A percentile compares a stretch with the other conserved stretches of the same genome.
These are phyloP conservation scores for Solanum boliviense DNA, from an alignment of 257 asterid genomes.

Conservation along the genomic window DNA sequence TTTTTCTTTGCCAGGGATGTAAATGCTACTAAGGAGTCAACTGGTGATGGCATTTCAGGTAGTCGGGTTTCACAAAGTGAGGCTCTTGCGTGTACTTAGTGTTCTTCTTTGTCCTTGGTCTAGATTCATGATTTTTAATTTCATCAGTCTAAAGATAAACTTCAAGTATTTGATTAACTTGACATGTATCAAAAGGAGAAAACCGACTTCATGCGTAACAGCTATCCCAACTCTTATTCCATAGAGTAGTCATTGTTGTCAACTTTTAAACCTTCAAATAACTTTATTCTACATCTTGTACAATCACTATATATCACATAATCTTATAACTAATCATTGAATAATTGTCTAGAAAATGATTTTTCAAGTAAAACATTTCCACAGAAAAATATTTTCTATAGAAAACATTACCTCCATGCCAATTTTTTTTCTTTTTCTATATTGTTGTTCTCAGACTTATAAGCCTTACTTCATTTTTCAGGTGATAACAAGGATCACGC, in stretches of 20 bases:
- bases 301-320: not conserved
- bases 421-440: not conserved
- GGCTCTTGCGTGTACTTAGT: conserved; percentile 6
- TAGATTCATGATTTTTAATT: not conserved
- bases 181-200: not conserved
- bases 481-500: conserved; percentile 16
- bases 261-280: not conserved
- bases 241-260: not conserved
- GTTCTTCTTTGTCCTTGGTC: not conserved
- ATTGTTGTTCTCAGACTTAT: not conserved
- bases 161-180: not conserved
- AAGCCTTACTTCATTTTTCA: not conserved
- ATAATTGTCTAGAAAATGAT: not conserved
- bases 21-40: conserved; percentile 7
- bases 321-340: not conserved
- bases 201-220: not conserved
- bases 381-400: not conserved
- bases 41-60: conserved; percentile 7
- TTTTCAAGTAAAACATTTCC: not conserved
- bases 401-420: not conserved
- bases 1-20: conserved; percentile 22
- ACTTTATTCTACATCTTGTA: not conserved
- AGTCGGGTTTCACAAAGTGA: conserved; percentile 10
- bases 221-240: not conserved
- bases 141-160: not conserved